Conservation (phyloP, 257 asterid species). For the Rehmannia glutinosa region DNA sequence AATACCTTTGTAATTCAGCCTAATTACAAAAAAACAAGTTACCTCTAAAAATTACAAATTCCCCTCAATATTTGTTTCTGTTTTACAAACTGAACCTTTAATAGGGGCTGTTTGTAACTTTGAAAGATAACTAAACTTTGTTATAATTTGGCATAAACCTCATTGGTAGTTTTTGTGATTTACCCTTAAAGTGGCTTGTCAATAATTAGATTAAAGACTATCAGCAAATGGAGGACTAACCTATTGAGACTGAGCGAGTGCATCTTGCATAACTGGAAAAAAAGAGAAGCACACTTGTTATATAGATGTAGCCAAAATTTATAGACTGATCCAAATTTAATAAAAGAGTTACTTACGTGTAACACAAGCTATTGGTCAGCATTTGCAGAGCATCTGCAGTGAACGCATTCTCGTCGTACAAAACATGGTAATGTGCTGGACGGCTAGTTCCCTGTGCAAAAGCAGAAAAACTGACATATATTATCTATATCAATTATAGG, state of each 20-base stretch:
- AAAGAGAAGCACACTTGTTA: not conserved
- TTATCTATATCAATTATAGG: not conserved
- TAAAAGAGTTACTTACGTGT: slow-evolving; percentile 44
- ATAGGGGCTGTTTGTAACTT: no score
- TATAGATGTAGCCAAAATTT: not conserved
- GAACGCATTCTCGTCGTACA: slow-evolving; percentile 68
- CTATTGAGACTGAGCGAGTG: slow-evolving; percentile 69
- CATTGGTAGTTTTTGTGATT: no score
- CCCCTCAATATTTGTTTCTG: no score
- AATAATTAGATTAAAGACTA: no score
- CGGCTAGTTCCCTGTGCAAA: slow-evolving; percentile 66
- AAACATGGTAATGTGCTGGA: slow-evolving; percentile 80
- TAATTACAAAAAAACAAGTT: no score
- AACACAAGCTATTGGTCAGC: slow-evolving; percentile 66
- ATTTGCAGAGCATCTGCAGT: slow-evolving; percentile 63
- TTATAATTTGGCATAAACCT: no score
- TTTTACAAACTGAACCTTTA: no score
- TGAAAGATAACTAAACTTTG: no score
- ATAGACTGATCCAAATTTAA: not conserved
- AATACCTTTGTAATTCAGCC: no score
- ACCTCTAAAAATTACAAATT: no score
- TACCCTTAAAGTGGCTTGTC: no score
- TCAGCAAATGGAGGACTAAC: no score
- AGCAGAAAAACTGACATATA: not conserved
- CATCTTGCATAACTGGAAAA: slow-evolving; percentile 65